Base-by-base conservation (phyloP, 2,329 filamentous ascomycete species). In the Phyllosticta citrichinensis region DNA sequence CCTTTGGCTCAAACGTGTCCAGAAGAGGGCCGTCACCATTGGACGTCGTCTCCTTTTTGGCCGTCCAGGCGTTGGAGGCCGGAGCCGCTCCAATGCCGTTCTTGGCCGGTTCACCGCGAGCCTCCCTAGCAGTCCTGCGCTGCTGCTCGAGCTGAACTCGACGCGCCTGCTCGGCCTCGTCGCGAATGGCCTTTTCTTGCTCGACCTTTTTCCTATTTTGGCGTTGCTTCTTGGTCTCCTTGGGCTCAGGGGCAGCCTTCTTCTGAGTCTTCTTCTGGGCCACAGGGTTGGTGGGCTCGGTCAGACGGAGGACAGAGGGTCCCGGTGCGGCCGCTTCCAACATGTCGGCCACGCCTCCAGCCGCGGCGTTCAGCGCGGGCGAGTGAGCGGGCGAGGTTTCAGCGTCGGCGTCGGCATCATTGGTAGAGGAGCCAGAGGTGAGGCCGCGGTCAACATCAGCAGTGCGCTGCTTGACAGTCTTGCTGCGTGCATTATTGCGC, bases 141-240 rank as follows among this genome's bases (percentile, higher is more conserved):
- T 96, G 92, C 72, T 88, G 87, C 78, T 97, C 91, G 68, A 89
- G 80, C 63, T 89, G 80, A 47, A 79, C 78, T 77, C 90, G 89
- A 70, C 92, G 87, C 69, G 89, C 81, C 70, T 86, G 83, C 77
- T 97, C 92, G 0, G 87, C 84, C 67, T 89, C 87, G 70, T 92
- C 87, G 30, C 88, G 85, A 62, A 83, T 81, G 30, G 81, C 79
- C 80, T 90, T 94, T 69, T 86, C 85, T 62, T 85, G 87, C 76
- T 96, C 91, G 47, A 83, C 86, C 84, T 96, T 97, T 79, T 88
- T 85, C 66, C 87, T 84, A 78, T 96, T 94, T 79, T 97, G 92
- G 63, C 91, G 87, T 79, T 96, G 90, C 81, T 97, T 97, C 87
- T 97, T 97, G 20, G 87, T 88, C 80, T 96, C 89, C 19, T 82